These are phyloP conservation scores for Cryoendolithus antarcticus DNA, from an alignment of 2,329 filamentous ascomycete genomes.

Conservation along the genomic window DNA sequence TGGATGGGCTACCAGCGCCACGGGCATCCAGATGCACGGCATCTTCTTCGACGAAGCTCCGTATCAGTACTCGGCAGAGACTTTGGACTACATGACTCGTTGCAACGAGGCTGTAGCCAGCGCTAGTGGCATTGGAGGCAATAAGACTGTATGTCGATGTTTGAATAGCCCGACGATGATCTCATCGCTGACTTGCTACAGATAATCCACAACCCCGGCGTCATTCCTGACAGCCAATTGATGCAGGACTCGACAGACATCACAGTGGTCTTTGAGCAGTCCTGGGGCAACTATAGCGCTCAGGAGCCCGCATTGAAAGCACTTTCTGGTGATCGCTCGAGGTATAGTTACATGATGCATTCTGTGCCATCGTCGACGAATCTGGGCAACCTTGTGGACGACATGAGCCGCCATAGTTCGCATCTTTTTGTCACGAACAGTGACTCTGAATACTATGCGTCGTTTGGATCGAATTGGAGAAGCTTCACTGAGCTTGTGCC, in stretches of 20 bases:
- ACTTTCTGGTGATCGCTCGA: constrained; percentile 7
- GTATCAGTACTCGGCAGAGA: constrained; percentile 5
- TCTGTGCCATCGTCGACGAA: constrained; percentile 9
- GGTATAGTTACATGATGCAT: constrained; percentile 11
- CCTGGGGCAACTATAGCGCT: constrained; percentile 7
- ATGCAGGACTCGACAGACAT: constrained; percentile 10
- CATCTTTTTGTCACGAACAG: constrained; percentile 11
- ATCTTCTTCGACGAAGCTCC: constrained; percentile 19
- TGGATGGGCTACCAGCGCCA: constrained; percentile 12
- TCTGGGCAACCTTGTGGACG: constrained; percentile 8
- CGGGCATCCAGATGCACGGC: constrained; percentile 10
- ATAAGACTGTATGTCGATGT: constrained; percentile 6
- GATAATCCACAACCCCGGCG: constrained; percentile 15
- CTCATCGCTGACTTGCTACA: constrained; percentile 1
- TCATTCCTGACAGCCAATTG: constrained; percentile 8
- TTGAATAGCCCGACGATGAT: neutral
- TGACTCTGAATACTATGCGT: constrained; percentile 7
- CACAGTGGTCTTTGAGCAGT: constrained; percentile 13
- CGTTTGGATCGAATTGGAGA: constrained; percentile 9
- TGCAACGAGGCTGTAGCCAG: constrained; percentile 10
- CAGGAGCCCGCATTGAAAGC: constrained; percentile 4
- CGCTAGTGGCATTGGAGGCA: constrained; percentile 6
- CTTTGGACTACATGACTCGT: constrained; percentile 4
- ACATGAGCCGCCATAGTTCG: constrained; percentile 6
- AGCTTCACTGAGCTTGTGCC: constrained; percentile 7